A percentile compares a stretch with the other conserved stretches of the same genome.
Conservation (phyloP, 2,329 filamentous ascomycete species). For the Aspergillus costaricaensis region DNA sequence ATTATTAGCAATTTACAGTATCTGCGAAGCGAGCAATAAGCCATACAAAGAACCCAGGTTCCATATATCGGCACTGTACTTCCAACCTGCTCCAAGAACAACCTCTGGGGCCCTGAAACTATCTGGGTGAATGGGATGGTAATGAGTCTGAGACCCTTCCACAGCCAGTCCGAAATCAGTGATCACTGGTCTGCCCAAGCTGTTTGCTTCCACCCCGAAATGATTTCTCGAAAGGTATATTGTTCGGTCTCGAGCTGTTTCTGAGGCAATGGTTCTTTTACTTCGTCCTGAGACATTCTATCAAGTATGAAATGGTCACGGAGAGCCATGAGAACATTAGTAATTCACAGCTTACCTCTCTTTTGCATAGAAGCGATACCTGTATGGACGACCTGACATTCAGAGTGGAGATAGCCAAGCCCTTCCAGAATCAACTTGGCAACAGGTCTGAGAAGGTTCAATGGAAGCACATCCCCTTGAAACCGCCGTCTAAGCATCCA, state of each 20-base stretch:
- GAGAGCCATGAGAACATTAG: not conserved
- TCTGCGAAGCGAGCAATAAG: not conserved
- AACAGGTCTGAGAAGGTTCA: slow-evolving; percentile 31
- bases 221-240: not conserved
- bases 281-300: not conserved
- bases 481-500: slow-evolving; percentile 34
- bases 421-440: slow-evolving; percentile 39
- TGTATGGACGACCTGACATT: slow-evolving; percentile 45
- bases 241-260: not conserved
- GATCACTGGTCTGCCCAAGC: not conserved
- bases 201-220: not conserved
- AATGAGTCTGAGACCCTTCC: not conserved
- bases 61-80: not conserved
- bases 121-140: not conserved
- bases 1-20: not conserved
- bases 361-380: slow-evolving; percentile 12
- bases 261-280: not conserved
- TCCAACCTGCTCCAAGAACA: not conserved
- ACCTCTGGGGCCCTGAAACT: not conserved
- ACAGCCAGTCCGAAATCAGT: not conserved
- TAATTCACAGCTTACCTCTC: slow-evolving; percentile 8
- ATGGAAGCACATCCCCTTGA: slow-evolving; percentile 26
- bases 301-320: not conserved
- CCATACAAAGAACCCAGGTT: not conserved
- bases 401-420: slow-evolving; percentile 44